Evolutionary conservation across 2,329 filamentous ascomycete genomes (phyloP), one percentile per base, ranked within the genome.

Genomic region (Nemania sp.): DNA sequence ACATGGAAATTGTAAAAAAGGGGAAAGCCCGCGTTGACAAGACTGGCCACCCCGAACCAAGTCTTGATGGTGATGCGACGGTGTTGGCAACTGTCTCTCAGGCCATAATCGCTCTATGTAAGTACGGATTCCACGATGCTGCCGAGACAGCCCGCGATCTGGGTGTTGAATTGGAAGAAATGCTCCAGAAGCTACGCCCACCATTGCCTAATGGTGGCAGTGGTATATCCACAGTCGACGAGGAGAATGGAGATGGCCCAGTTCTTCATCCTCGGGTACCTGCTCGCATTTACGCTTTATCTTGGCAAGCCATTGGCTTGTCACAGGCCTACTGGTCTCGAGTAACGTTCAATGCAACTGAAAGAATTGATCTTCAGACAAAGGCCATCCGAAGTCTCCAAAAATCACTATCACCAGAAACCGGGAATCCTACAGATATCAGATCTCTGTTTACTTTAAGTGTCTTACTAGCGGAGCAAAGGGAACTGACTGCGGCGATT

Each of bases 311-410:
- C 7, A 89, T 98, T 64, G 95, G 94, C 0, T 81, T 96, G 55
- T 89, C 90, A 13, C 88, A 95, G 67, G 91, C 93, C 2, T 89
- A 94, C 64, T 97, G 92, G 92, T 91, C 93, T 46, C 86, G 88
- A 54, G 82, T 89, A 71, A 97, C 93, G 0, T 90, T 87, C 60
- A 88, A 97, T 65, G 88, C 87, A 21, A 83, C 87, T 42, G 80
- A 83, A 17, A 85, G 95, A 62, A 82, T 87, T 5, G 86, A 89
- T 50, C 85, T 94, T 45, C 92, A 96, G 69, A 81, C 84, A 39
- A 89, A 91, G 71, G 93, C 94, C 1, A 87, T 95, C 39, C 83
- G 87, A 65, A 89, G 87, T 63, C 82, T 98, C 50, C 87, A 89
- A 45, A 90, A 85, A 69, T 90, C 91, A 9, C 76, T 96, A 17